phyloP scores from a whole-genome alignment of 2,329 filamentous ascomycete genomes.

The Penicillium vulpinum region DNA sequence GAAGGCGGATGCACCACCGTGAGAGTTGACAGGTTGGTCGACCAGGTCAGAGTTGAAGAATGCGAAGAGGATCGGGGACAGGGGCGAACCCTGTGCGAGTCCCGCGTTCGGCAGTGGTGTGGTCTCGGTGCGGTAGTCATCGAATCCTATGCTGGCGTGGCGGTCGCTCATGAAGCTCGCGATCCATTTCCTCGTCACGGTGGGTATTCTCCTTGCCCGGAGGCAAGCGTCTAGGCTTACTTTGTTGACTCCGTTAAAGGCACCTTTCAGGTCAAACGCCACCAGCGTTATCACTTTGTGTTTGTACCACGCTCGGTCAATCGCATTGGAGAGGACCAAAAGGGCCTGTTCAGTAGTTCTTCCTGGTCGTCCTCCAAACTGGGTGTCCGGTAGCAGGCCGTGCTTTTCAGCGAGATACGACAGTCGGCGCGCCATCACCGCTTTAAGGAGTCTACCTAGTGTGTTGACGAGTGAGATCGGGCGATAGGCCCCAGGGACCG shows the following conservation, averaged over 20 bases:
- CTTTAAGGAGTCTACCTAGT: slow-evolving; percentile 24
- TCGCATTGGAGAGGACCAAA: slow-evolving; percentile 11
- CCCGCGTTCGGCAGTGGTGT: slow-evolving; percentile 10
- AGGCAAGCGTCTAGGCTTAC: slow-evolving; percentile 9
- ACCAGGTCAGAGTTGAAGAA: no score
- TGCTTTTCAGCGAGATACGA: slow-evolving; percentile 14
- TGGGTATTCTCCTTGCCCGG: slow-evolving; percentile 7
- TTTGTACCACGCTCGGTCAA: slow-evolving; percentile 8
- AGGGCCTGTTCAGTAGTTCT: slow-evolving; percentile 16
- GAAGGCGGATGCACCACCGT: slow-evolving; percentile 32
- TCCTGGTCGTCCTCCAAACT: slow-evolving; percentile 17
- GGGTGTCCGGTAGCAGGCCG: slow-evolving; percentile 12
- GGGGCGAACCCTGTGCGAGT: slow-evolving; percentile 28
- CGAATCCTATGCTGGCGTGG: slow-evolving; percentile 16
- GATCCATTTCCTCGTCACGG: slow-evolving; percentile 12
- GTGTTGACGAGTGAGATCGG: slow-evolving; percentile 30
- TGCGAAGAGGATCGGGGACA: slow-evolving; percentile 39
- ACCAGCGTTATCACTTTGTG: slow-evolving; percentile 5
- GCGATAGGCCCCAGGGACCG: slow-evolving; percentile 21
- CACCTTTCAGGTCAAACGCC: slow-evolving; percentile 11
- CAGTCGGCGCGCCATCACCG: slow-evolving; percentile 16
- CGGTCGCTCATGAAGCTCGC: slow-evolving; percentile 20
- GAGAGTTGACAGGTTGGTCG: slow-evolving; percentile 1
- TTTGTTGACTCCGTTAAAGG: slow-evolving; percentile 12
- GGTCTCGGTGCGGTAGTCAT: slow-evolving; percentile 16